These are phyloP conservation scores for Arctostaphylos glauca DNA, from an alignment of 148 eudicot species.

Conservation along the genomic window DNA sequence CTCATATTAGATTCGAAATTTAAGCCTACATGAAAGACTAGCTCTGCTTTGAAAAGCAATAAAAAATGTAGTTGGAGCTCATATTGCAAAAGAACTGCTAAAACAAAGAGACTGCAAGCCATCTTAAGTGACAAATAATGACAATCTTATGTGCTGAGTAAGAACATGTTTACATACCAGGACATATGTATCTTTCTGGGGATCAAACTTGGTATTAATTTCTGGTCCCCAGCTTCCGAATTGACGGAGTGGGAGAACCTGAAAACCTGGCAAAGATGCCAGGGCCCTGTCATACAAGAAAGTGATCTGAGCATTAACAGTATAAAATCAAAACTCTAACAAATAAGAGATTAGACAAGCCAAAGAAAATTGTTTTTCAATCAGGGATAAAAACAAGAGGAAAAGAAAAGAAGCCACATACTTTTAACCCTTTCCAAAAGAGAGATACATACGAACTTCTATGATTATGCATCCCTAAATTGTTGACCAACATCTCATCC, in stretches of 20 bases:
- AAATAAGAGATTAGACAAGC: neutral
- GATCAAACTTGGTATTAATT: constrained; percentile 68
- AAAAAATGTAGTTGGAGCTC: neutral
- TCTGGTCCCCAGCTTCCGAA: constrained; percentile 95
- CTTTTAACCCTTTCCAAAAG: neutral
- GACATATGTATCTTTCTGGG: constrained; percentile 82
- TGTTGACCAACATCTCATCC: neutral
- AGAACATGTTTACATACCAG: constrained; percentile 46
- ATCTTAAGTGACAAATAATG: neutral
- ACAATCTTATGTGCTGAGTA: neutral
- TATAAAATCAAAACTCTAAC: neutral
- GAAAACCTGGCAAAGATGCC: constrained; percentile 82
- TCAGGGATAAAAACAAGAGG: neutral
- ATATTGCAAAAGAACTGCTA: neutral
- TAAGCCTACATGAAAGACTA: neutral
- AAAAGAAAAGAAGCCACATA: neutral
- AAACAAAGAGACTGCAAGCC: neutral
- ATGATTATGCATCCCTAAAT: neutral
- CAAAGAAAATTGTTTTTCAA: neutral
- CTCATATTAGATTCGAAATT: neutral
- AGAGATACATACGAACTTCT: neutral
- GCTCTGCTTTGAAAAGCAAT: neutral
- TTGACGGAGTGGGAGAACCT: constrained; percentile 87
- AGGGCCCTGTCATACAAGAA: constrained; percentile 41
- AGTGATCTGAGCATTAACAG: neutral